Percentiles rank a stretch among this genome's conserved stretches.
Evolutionary conservation across 441 rosid species (phyloP).

Genomic region (Erysimum cheiri): DNA sequence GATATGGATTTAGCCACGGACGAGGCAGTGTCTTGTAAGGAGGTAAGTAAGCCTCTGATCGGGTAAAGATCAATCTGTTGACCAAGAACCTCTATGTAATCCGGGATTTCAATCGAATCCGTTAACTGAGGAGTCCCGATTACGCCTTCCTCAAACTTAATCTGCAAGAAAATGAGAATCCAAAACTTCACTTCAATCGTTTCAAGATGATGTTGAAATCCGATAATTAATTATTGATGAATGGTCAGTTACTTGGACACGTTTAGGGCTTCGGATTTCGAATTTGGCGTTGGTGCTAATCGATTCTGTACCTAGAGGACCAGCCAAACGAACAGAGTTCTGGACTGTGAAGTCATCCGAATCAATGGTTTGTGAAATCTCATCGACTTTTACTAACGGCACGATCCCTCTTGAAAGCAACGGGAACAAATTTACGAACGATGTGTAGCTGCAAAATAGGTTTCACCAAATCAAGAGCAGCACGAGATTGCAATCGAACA

Average conservation of each 20-base stretch:
- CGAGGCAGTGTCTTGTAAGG: conserved; percentile 78
- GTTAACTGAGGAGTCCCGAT: conserved; percentile 87
- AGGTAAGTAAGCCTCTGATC: conserved; percentile 64
- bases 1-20: conserved; percentile 78
- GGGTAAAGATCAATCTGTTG: conserved; percentile 72
- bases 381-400: conserved; percentile 72
- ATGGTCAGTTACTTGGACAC: conserved; percentile 63
- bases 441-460: conserved; percentile 64
- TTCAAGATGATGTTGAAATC: not conserved
- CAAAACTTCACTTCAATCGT: not conserved
- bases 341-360: conserved; percentile 72
- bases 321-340: conserved; percentile 68
- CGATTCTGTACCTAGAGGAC: conserved; percentile 75
- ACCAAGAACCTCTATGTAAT: conserved; percentile 70
- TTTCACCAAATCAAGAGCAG: not conserved
- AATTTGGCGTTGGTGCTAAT: conserved; percentile 80
- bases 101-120: conserved; percentile 79
- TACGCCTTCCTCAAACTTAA: conserved; percentile 77
- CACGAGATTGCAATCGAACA: not conserved
- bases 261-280: conserved; percentile 86
- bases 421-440: conserved; percentile 75
- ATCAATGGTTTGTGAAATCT: conserved; percentile 87
- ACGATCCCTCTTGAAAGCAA: conserved; percentile 67
- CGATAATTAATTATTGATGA: not conserved
- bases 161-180: conserved; percentile 41